Conservation (phyloP, 2,329 filamentous ascomycete genomes). For the Ramularia endophylla region DNA sequence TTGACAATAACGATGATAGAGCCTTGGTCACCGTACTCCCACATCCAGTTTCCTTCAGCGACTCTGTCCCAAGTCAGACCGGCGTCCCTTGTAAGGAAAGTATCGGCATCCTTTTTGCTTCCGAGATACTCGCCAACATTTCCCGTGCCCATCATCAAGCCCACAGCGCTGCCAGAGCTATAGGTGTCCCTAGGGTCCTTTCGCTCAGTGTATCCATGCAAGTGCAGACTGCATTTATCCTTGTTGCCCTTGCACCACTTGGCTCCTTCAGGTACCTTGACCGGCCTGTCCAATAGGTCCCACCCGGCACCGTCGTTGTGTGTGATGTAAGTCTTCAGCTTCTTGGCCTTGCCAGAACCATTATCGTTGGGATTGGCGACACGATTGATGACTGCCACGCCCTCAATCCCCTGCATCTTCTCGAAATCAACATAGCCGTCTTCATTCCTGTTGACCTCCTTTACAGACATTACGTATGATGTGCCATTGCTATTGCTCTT, state of each 20-base stretch:
- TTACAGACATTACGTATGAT: slow-evolving; percentile 79
- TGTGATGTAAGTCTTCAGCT: slow-evolving; percentile 83
- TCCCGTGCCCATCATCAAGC: slow-evolving; percentile 83
- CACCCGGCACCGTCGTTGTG: slow-evolving; percentile 95
- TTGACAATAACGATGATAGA: slow-evolving; percentile 85
- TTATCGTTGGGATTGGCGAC: slow-evolving; percentile 68
- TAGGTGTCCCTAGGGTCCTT: slow-evolving; percentile 76
- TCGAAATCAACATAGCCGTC: slow-evolving; percentile 87
- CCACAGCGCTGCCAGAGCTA: slow-evolving; percentile 80
- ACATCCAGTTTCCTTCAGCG: slow-evolving; percentile 83
- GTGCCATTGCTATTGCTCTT: slow-evolving; percentile 99
- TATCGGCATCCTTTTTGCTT: slow-evolving; percentile 67
- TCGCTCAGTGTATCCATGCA: slow-evolving; percentile 94
- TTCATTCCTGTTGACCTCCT: slow-evolving; percentile 73
- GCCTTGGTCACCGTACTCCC: slow-evolving; percentile 94
- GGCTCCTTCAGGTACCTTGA: slow-evolving; percentile 58
- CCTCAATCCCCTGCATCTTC: slow-evolving; percentile 87
- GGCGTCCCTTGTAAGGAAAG: slow-evolving; percentile 87
- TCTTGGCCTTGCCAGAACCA: slow-evolving; percentile 62
- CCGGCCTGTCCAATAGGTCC: slow-evolving; percentile 68
- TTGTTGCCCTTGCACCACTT: slow-evolving; percentile 38
- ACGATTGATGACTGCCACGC: slow-evolving; percentile 79
- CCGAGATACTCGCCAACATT: slow-evolving; percentile 76
- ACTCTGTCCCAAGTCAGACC: slow-evolving; percentile 81
- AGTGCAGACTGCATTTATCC: slow-evolving; percentile 75